A percentile compares a stretch with the other conserved stretches of the same genome.
Conservation (phyloP, 768 basidiomycete species). For the Pisolithus tinctorius region DNA sequence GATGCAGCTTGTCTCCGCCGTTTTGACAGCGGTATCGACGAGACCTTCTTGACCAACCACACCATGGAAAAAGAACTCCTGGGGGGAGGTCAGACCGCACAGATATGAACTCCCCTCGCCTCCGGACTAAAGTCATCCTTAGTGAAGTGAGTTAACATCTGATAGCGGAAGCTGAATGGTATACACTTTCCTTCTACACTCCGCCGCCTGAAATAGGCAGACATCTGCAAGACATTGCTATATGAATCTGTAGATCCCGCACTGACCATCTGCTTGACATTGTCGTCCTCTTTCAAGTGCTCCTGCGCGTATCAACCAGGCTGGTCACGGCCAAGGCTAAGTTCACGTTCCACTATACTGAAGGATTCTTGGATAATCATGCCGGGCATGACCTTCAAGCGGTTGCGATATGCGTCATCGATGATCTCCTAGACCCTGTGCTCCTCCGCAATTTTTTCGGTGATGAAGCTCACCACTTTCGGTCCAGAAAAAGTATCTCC, state of each 20-base stretch:
- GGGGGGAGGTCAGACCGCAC: slow-evolving; percentile 82
- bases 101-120: slow-evolving; percentile 97
- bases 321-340: slow-evolving; percentile 91
- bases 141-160: slow-evolving; percentile 93
- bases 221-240: slow-evolving; percentile 99
- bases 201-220: slow-evolving; percentile 99
- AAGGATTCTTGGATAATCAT: slow-evolving; percentile 99
- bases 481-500: slow-evolving; percentile 96
- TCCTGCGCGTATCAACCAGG: slow-evolving; percentile 97
- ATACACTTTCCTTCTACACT: slow-evolving; percentile 97
- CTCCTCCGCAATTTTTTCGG: slow-evolving; percentile 76
- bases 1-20: slow-evolving; percentile 98
- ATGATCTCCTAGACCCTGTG: slow-evolving; percentile 72
- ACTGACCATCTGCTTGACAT: slow-evolving; percentile 99
- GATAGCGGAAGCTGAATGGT: slow-evolving; percentile 96
- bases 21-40: slow-evolving; percentile 99
- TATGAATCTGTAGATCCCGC: slow-evolving; percentile 98
- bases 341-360: slow-evolving; percentile 80
- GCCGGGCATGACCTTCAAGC: slow-evolving; percentile 84
- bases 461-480: slow-evolving; percentile 83
- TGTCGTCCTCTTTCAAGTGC: slow-evolving; percentile 97
- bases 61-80: slow-evolving; percentile 99
- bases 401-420: slow-evolving; percentile 77
- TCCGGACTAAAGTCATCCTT: slow-evolving; percentile 99
- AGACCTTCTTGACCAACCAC: slow-evolving; percentile 99